Conservation (phyloP, 768 basidiomycete species). For the Termitomyces sp. region DNA sequence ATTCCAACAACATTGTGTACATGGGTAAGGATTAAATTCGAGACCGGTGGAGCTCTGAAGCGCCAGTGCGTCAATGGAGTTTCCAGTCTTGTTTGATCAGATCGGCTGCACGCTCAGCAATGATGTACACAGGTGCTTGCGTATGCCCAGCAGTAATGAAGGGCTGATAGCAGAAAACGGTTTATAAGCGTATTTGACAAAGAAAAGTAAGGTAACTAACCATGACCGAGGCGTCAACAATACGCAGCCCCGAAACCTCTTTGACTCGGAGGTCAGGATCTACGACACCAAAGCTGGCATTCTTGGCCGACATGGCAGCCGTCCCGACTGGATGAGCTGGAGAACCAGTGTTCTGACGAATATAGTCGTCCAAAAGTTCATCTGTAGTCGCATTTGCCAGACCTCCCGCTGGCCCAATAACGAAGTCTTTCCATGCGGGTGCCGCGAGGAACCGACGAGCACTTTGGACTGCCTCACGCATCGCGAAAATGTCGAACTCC, state of each 20-base stretch:
- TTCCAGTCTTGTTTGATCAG: conserved; percentile 1
- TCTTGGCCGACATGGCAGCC: background rate
- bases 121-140: conserved; percentile 19
- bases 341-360: conserved; percentile 2
- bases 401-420: conserved; percentile 6
- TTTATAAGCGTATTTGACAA: background rate
- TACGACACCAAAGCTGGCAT: background rate
- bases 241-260: background rate
- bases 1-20: background rate
- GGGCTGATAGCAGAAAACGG: background rate
- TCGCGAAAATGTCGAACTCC: conserved; percentile 19
- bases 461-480: conserved; percentile 19
- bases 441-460: conserved; percentile 3
- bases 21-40: background rate
- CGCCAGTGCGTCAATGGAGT: background rate
- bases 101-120: conserved; percentile 25
- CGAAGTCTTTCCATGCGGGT: conserved; percentile 6
- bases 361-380: conserved; percentile 3
- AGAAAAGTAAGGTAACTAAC: background rate
- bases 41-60: no score
- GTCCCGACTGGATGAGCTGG: background rate
- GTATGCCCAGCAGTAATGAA: conserved; percentile 16
- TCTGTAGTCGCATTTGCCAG: conserved; percentile 7
- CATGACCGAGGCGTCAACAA: background rate
- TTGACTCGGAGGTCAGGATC: background rate